Evolutionary conservation across 441 rosid species (phyloP).

Genomic region (Euphorbia schlechtendalii): DNA sequence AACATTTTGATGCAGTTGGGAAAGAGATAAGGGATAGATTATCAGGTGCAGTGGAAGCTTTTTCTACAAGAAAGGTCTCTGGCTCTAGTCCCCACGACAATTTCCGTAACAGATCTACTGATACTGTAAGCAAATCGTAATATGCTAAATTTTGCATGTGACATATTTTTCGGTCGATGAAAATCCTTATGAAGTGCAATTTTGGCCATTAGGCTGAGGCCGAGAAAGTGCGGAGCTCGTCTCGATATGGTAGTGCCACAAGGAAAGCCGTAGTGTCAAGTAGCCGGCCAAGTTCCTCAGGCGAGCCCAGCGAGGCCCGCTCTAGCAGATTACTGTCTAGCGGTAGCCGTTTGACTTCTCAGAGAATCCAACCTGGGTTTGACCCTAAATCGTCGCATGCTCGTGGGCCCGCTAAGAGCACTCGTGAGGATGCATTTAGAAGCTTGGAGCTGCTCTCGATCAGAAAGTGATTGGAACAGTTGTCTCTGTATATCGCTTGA

Average conservation of each 20-base stretch:
- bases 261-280: conserved; percentile 51
- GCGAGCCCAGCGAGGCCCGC: conserved; percentile 61
- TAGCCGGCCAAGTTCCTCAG: conserved; percentile 78
- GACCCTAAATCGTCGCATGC: conserved; percentile 50
- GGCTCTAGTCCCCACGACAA: conserved; percentile 52
- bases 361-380: conserved; percentile 53
- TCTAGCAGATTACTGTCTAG: conserved; percentile 52
- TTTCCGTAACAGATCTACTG: conserved; percentile 54
- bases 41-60: conserved; percentile 91
- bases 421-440: conserved; percentile 58
- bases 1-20: conserved; percentile 42
- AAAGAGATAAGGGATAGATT: conserved; percentile 75
- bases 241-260: conserved; percentile 65
- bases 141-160: too few species aligned
- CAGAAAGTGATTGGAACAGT: conserved; percentile 45
- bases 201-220: conserved; percentile 39
- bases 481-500: conserved; percentile 26
- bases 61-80: conserved; percentile 58
- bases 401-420: conserved; percentile 45
- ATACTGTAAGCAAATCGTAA: conserved; percentile 45
- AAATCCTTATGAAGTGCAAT: too few species aligned
- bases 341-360: conserved; percentile 52
- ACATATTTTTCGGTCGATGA: too few species aligned
- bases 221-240: conserved; percentile 57
- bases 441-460: conserved; percentile 79